Evolutionary conservation across 1,139 yeast genomes (phyloP).

Genomic region (Wickerhamiella infanticola): DNA sequence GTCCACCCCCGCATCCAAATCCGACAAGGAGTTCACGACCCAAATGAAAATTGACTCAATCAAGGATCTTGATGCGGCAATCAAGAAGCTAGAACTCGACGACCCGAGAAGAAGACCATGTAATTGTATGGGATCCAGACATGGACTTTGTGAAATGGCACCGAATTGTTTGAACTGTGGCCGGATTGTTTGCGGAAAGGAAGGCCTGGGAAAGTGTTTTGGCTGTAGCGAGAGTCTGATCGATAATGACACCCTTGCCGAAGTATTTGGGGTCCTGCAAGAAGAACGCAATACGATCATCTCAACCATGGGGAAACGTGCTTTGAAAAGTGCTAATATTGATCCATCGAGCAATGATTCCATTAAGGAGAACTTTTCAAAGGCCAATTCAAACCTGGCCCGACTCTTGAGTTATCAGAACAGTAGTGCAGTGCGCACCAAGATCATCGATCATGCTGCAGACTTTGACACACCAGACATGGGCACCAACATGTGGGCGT

Average conservation of each 20-base stretch:
- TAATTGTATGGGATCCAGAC: conserved; percentile 55
- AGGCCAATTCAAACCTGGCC: conserved; percentile 61
- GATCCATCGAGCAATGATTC: conserved; percentile 17
- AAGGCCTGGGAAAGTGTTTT: conserved; percentile 80
- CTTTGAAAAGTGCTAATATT: conserved; percentile 16
- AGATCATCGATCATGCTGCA: conserved; percentile 83
- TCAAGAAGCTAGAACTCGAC: conserved; percentile 19
- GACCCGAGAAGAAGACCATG: conserved; percentile 30
- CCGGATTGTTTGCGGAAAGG: conserved; percentile 75
- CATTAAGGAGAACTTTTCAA: conserved; percentile 37
- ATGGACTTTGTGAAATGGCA: conserved; percentile 75
- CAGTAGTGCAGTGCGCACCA: conserved; percentile 77
- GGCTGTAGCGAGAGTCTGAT: conserved; percentile 61
- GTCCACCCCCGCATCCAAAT: not conserved
- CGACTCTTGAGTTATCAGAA: conserved; percentile 67
- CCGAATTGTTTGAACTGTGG: conserved; percentile 95
- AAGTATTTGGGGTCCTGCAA: conserved; percentile 30
- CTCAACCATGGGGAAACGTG: conserved; percentile 24
- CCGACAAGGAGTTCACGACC: conserved; percentile 5
- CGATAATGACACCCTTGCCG: conserved; percentile 41
- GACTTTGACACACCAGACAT: conserved; percentile 51
- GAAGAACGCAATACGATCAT: conserved; percentile 20
- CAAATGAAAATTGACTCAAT: conserved; percentile 21
- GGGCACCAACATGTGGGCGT: conserved; percentile 61
- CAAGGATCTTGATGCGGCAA: conserved; percentile 23